Evolutionary conservation across 352 stramenopile species (phyloP).

Genomic region (Globisporangium alternatum): DNA sequence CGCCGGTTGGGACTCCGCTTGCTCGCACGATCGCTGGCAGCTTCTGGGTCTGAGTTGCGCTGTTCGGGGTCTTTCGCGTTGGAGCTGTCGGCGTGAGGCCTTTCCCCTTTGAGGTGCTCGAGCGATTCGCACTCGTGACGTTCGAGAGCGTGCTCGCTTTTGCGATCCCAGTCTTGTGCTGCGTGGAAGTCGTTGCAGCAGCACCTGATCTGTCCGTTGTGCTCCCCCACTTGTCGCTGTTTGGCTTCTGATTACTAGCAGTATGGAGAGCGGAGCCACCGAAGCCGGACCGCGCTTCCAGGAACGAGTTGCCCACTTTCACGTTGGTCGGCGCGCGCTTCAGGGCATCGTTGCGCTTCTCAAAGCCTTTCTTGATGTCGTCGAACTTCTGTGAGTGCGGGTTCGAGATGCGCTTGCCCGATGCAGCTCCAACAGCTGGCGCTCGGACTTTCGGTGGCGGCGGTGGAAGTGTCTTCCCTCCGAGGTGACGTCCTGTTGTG

Average conservation of each 20-base stretch:
- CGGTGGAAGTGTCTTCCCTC: constrained; percentile 25
- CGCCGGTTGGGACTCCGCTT: background rate
- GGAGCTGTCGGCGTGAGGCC: background rate
- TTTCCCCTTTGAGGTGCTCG: background rate
- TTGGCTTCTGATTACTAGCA: constrained; percentile 1
- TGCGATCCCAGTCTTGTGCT: background rate
- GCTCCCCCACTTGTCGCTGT: constrained; percentile 6
- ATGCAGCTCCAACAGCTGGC: constrained; percentile 41
- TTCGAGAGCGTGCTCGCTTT: constrained; percentile 7
- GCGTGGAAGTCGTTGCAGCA: background rate
- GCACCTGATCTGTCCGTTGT: background rate
- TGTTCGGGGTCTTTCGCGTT: background rate
- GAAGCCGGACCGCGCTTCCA: constrained; percentile 5
- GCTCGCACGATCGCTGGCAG: constrained; percentile 12
- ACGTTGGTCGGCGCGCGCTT: constrained; percentile 30
- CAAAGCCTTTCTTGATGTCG: constrained; percentile 59
- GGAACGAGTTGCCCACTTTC: constrained; percentile 20
- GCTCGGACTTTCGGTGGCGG: constrained; percentile 43
- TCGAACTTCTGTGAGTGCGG: constrained; percentile 62
- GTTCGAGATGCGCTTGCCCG: constrained; percentile 55
- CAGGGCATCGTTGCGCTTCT: constrained; percentile 50
- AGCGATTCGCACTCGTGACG: background rate
- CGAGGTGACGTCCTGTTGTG: constrained; percentile 6
- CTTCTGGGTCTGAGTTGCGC: constrained; percentile 6
- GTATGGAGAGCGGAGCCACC: constrained; percentile 11